phyloP scores from a whole-genome alignment of 306 rosid genomes.

The Trichosanthes truncata region DNA sequence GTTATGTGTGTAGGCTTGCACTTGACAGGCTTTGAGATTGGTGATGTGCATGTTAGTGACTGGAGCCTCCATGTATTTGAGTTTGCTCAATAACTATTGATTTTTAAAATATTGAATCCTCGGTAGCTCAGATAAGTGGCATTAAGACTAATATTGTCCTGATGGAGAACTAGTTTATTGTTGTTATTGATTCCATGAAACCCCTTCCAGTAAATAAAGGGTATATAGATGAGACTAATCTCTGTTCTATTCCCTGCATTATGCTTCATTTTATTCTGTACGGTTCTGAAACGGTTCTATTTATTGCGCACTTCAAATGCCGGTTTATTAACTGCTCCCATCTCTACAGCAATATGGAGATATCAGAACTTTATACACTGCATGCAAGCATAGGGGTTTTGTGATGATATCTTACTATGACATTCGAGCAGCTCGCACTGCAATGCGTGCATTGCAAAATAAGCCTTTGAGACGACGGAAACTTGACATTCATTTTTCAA shows the following conservation, averaged over 20 bases:
- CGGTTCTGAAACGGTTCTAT: not conserved
- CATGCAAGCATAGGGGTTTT: constrained; percentile 94
- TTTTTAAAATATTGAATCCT: not conserved
- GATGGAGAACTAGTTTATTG: not conserved
- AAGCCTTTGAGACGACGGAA: constrained; percentile 87
- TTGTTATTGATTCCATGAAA: not conserved
- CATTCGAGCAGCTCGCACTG: constrained; percentile 89
- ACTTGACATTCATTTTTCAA: constrained; percentile 95
- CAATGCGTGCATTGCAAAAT: constrained; percentile 86
- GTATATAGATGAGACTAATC: not conserved
- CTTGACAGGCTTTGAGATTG: constrained; percentile 2
- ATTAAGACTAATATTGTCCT: not conserved
- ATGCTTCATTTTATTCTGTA: not conserved
- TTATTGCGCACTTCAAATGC: constrained; percentile 2
- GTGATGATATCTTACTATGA: constrained; percentile 97
- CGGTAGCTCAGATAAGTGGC: not conserved
- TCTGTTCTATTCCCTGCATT: not conserved
- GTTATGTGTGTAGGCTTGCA: not conserved
- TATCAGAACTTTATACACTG: constrained; percentile 86
- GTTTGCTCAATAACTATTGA: not conserved
- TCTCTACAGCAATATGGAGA: constrained; percentile 73
- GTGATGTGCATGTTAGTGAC: not conserved
- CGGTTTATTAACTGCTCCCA: constrained; percentile 5
- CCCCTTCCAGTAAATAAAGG: not conserved
- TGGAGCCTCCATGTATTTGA: not conserved